Evolutionary conservation across 1,284 basidiomycete species (phyloP), one percentile per base, ranked within the genome.

Genomic region (Stereum hirsutum): DNA sequence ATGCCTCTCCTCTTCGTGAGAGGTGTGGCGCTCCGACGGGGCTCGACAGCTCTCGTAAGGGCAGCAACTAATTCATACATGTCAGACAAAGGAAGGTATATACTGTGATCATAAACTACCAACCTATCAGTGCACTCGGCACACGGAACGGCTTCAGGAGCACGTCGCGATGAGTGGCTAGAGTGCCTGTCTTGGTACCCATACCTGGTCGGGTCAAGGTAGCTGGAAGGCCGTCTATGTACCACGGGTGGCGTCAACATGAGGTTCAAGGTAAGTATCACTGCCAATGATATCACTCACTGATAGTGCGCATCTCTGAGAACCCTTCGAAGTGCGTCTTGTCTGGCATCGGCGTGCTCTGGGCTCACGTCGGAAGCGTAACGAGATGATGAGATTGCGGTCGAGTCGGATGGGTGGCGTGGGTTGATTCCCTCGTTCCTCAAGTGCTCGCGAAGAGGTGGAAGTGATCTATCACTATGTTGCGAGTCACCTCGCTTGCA

Each of bases 261-360:
- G n/a, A 21, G 37, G 37, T 14, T 26, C 14, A 17, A 17, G 12
- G 12, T 11, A 17, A 36, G 34, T 7, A 32, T 23, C 5, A 36
- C 24, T 26, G n/a, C 11, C n/a, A 8, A 8, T 8, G 28, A 8
- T 8, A n/a, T n/a, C n/a, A 35, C 34, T 25, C 25, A 47, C 32
- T 43, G 48, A 42, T 41, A 47, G 21, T 38, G 20, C 19, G 47
- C 15, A 15, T 38, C 34, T 19, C 33, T 35, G 2, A 48, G 6
- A 25, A 46, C 42, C 30, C 47, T 48, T 37, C 42, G 42, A 28
- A 38, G 26, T n/a, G 47, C 47, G n/a, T 49, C 42, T 30, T 48
- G 46, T 27, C 47, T 41, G 17, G 47, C 46, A 15, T 21, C 39
- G n/a, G 36, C 47, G 30, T 39, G 47, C 6, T 36, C 26, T 6